Base-by-base conservation (phyloP, 805 yeast genomes). In the Metschnikowia similis region DNA sequence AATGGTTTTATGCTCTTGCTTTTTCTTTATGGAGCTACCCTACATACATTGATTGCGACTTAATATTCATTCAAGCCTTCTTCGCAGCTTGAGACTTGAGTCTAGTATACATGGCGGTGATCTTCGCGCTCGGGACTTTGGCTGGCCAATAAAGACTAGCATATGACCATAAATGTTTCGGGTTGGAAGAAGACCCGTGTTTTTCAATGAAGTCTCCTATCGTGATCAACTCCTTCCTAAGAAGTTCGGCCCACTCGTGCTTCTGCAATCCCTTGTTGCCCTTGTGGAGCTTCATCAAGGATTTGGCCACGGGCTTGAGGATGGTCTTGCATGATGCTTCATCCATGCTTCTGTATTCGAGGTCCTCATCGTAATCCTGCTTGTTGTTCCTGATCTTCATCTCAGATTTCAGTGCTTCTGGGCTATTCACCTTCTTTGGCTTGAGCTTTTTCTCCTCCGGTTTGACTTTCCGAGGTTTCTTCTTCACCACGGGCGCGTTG, bases 111-210 rank as follows among this genome's bases (percentile, higher is more conserved):
- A 90, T 89, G 30, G 80, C 83, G 61, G 77, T 76, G 54, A 89
- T 80, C 69, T 85, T 85, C 35, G 74, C 67, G 52, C 92, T 84
- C 38, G 86, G 81, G n/a, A 84, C 96, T 53, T 80, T 79, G 3
- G 83, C 87, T 2, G 97, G 97, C 97, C 97, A 89, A 70, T 83
- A 89, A 48, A 80, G 77, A 17, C 90, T 77, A 4, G 94, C 89
- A 64, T 85, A 89, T 30, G 87, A 80, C 96, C 97, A 89, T 51
- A 89, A 67, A 59, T 89, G 94, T 62, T 79, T 84, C 50, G 74
- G 71, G 50, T 74, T 77, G 6, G 67, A 73, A 29, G 71, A 62
- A 2, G 49, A 41, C 21, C 53, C 60, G 37, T 53, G 48, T 13
- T 55, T 58, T 13, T 51, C 50, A 48, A 89, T 89, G 60, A 80